These are phyloP conservation scores for Stagonosporopsis rhizophila DNA, from an alignment of 2,329 filamentous ascomycete species.

Conservation along the genomic window DNA sequence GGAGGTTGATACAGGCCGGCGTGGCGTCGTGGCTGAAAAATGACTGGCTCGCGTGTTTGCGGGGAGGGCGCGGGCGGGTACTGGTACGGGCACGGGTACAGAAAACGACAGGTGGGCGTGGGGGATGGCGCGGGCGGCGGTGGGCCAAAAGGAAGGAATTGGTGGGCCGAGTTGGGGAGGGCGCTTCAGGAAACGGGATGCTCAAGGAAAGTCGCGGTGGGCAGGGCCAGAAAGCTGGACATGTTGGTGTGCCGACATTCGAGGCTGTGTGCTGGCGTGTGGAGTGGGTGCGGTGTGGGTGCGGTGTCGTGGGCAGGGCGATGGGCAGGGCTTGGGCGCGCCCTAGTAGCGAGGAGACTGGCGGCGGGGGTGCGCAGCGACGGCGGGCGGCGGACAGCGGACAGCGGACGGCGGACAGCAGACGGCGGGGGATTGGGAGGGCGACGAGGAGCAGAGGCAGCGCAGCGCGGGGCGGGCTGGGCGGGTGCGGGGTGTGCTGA, in stretches of 20 bases:
- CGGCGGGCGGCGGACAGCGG: constrained; percentile 1
- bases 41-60: background rate
- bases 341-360: constrained; percentile 6
- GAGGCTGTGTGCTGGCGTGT: constrained; percentile 22
- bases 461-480: constrained; percentile 13
- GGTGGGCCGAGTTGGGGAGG: constrained; percentile 34
- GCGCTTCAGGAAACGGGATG: constrained; percentile 55
- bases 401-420: background rate
- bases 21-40: background rate
- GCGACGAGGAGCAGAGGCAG: constrained; percentile 14
- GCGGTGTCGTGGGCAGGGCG: constrained; percentile 10
- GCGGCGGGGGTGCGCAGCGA: too few relatives aligned
- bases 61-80: background rate
- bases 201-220: constrained; percentile 60
- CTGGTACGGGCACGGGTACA: too few relatives aligned
- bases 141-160: constrained; percentile 40
- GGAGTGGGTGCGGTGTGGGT: constrained; percentile 15
- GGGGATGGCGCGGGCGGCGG: constrained; percentile 19
- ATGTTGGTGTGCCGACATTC: constrained; percentile 59
- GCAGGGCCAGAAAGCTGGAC: constrained; percentile 56
- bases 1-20: background rate
- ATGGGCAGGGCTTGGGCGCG: constrained; percentile 21
- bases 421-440: background rate
- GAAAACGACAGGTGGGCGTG: constrained; percentile 10
- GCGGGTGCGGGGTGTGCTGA: constrained; percentile 4